These are phyloP conservation scores for Sporothrix brunneoviolacea DNA, from an alignment of 2,329 filamentous ascomycete species.

Conservation along the genomic window DNA sequence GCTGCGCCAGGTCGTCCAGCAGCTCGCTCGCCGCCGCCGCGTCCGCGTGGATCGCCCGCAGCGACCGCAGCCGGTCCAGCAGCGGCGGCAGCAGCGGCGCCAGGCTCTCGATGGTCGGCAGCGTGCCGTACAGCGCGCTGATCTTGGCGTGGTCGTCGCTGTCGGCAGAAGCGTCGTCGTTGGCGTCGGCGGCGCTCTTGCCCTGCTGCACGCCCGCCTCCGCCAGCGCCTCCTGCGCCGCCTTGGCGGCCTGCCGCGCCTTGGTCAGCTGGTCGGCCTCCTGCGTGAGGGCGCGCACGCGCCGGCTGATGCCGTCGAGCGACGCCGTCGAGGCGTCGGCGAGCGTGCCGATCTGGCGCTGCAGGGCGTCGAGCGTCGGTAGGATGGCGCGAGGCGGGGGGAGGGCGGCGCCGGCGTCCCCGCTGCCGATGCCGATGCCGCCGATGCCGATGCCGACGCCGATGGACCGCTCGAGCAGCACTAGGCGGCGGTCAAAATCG, in stretches of 20 bases:
- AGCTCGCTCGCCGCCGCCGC: conserved; percentile 76
- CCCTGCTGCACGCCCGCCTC: conserved; percentile 26
- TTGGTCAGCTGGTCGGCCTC: conserved; percentile 69
- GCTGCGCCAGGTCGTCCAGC: conserved; percentile 67
- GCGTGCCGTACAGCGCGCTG: conserved; percentile 80
- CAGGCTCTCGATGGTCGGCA: conserved; percentile 82
- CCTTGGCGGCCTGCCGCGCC: conserved; percentile 54
- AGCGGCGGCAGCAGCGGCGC: conserved; percentile 78
- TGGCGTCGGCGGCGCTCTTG: conserved; percentile 21
- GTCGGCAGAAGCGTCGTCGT: conserved; percentile 27
- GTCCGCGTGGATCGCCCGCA: conserved; percentile 78
- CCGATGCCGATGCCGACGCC: conserved; percentile 58
- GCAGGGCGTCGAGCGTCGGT: conserved; percentile 71
- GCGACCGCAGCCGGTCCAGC: conserved; percentile 75
- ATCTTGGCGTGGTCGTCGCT: conserved; percentile 77
- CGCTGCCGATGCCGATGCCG: conserved; percentile 29
- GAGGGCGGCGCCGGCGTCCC: not conserved
- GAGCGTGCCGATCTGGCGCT: conserved; percentile 72
- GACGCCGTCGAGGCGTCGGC: conserved; percentile 65
- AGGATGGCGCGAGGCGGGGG: conserved; percentile 59
- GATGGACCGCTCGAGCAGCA: conserved; percentile 71
- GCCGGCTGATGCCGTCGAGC: conserved; percentile 63
- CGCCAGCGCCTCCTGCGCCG: conserved; percentile 52
- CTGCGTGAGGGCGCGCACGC: conserved; percentile 61
- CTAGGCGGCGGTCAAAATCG: conserved; percentile 78